These are phyloP conservation scores for Annulohypoxylon maeteangense DNA, from an alignment of 495 filamentous ascomycete genomes.

Conservation along the genomic window DNA sequence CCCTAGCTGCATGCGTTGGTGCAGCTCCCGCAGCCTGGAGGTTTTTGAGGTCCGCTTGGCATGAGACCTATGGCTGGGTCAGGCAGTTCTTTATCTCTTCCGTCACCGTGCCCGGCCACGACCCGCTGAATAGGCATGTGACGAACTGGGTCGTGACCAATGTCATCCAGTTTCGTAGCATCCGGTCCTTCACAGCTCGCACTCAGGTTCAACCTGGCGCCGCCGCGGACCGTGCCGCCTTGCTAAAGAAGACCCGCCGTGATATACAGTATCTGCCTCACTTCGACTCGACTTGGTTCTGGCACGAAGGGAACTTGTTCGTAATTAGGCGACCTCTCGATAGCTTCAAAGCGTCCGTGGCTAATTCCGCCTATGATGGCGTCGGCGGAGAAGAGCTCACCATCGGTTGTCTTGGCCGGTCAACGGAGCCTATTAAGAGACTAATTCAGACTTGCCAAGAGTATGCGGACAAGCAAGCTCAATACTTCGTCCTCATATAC, in stretches of 20 bases:
- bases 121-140: constrained; percentile 57
- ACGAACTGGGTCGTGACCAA: constrained; percentile 57
- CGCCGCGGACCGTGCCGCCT: constrained; percentile 50
- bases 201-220: constrained; percentile 49
- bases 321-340: constrained; percentile 55
- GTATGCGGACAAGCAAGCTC: constrained; percentile 58
- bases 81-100: constrained; percentile 55
- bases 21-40: constrained; percentile 46
- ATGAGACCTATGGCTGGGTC: constrained; percentile 53
- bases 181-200: constrained; percentile 55
- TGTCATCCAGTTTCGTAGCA: constrained; percentile 49
- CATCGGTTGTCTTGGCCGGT: constrained; percentile 59
- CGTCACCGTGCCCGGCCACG: constrained; percentile 53
- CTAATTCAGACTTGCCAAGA: constrained; percentile 56
- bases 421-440: constrained; percentile 57
- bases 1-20: constrained; percentile 45
- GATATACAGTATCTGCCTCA: constrained; percentile 59
- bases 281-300: constrained; percentile 57
- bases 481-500: constrained; percentile 57
- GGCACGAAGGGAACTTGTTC: constrained; percentile 54
- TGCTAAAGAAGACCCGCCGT: constrained; percentile 54
- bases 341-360: constrained; percentile 53
- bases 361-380: constrained; percentile 47
- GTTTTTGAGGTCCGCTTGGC: constrained; percentile 42
- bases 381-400: constrained; percentile 57